Conservation (phyloP, 139 green algal genomes). For the Tetraselmis chui region DNA sequence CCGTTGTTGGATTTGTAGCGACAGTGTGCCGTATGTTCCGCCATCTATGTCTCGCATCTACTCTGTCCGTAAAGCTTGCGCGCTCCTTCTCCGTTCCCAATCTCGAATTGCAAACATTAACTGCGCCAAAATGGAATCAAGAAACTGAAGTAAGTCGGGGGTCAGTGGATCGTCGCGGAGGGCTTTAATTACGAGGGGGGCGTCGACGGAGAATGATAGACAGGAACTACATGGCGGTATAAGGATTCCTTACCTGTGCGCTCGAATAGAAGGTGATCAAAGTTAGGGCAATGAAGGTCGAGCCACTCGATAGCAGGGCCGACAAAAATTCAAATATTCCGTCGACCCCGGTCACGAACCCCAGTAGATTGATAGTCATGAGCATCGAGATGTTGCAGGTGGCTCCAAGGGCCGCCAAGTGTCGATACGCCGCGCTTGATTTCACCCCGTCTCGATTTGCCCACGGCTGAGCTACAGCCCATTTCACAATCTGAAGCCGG, state of each 20-base stretch:
- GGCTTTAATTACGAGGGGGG: no score
- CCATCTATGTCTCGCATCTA: no score
- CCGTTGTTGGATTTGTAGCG: no score
- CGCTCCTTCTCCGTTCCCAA: no score
- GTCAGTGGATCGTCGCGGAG: no score
- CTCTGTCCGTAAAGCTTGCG: no score
- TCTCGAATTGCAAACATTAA: no score
- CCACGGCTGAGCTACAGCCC: not conserved
- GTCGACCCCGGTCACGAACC: constrained; percentile 19
- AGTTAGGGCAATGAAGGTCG: constrained; percentile 29
- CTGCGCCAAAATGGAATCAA: no score
- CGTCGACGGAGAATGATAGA: no score
- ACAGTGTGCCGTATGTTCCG: no score
- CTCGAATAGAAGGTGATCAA: constrained; percentile 58
- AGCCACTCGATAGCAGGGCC: constrained; percentile 3
- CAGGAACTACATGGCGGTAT: no score
- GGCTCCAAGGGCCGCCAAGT: constrained; percentile 31
- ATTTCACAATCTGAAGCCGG: constrained; percentile 15
- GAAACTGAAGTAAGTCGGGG: no score
- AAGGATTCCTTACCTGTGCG: constrained; percentile 48
- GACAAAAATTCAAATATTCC: not conserved
- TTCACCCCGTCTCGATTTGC: not conserved
- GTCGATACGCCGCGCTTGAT: constrained; percentile 25
- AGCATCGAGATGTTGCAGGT: constrained; percentile 62
- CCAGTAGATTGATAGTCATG: constrained; percentile 74